Evolutionary conservation across 2,329 filamentous ascomycete species (phyloP), one percentile per base, ranked within the genome.

Genomic region (Ascochyta lentis): DNA sequence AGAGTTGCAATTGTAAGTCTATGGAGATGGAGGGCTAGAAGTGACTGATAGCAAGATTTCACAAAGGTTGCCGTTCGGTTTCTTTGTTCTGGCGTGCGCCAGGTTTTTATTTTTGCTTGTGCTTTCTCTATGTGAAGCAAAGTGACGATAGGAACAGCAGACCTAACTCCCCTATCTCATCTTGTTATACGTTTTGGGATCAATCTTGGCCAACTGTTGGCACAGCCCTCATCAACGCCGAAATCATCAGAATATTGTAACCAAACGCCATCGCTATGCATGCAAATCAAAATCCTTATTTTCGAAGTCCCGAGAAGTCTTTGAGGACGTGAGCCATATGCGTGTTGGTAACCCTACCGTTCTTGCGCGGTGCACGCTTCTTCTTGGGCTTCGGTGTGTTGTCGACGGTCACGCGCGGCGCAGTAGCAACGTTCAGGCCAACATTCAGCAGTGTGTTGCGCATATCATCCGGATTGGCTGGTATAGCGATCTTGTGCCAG

Each of bases 321-420:
- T 92, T 88, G 71, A 96, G 81, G 56, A 96, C 83, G 61, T 89
- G 86, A 65, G 83, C 83, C 92, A 96, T 96, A 74, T 96, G 92
- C 26, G 86, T 87, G 73, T 96, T 96, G 24, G 91, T 96, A 53
- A 89, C 87, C 82, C 93, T 95, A 63, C 89, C 90, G 38, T 86
- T 86, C 56, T 87, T 84, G 62, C 91, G 85, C 40, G 86, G 81
- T 73, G 90, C 91, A 78, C 91, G 90, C 76, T 88, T 87, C 78
- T 89, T 88, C 79, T 91, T 90, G 64, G 87, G 86, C 65, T 85
- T 84, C 22, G 83, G 79, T 35, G 79, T 77, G 52, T 80, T 78
- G 67, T 86, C 86, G 48, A 71, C 70, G 51, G 85, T 75, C 48
- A 85, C 84, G 56, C 90, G 90, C 64, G 92, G 89, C 63, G 92